A percentile compares a stretch with the other conserved stretches of the same genome.
These are phyloP conservation scores for Mrakia gelida DNA, from an alignment of 768 basidiomycete species.

Conservation along the genomic window DNA sequence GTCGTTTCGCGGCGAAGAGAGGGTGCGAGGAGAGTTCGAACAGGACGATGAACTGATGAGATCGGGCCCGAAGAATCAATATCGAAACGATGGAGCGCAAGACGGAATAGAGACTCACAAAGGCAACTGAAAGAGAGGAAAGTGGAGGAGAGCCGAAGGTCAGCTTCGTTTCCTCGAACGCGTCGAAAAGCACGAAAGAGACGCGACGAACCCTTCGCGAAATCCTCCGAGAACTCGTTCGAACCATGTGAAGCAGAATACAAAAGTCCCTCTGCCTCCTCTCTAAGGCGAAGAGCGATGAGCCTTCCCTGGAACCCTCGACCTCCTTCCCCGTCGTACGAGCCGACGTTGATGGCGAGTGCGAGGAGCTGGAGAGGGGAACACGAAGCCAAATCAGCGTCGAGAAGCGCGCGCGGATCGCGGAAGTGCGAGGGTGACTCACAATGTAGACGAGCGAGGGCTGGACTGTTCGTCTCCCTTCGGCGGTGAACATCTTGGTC, in stretches of 20 bases:
- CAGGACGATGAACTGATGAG: not conserved
- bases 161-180: too few species aligned
- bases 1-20: not conserved
- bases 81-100: not conserved
- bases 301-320: not conserved
- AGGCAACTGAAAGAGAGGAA: not conserved
- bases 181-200: too few species aligned
- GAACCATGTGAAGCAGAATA: not conserved
- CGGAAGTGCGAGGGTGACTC: not conserved
- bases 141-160: not conserved
- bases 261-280: not conserved
- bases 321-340: not conserved
- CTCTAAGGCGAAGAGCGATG: not conserved
- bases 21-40: not conserved
- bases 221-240: not conserved
- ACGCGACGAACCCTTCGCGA: not conserved
- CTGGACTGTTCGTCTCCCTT: not conserved
- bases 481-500: not conserved
- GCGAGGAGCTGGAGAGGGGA: not conserved
- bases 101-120: not conserved
- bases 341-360: not conserved
- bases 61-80: not conserved
- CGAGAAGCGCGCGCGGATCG: too few species aligned
- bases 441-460: constrained; percentile 3
- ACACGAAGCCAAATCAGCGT: too few species aligned